A percentile compares a stretch with the other conserved stretches of the same genome.
Evolutionary conservation across 768 basidiomycete species (phyloP).

Genomic region (Russula lepida): DNA sequence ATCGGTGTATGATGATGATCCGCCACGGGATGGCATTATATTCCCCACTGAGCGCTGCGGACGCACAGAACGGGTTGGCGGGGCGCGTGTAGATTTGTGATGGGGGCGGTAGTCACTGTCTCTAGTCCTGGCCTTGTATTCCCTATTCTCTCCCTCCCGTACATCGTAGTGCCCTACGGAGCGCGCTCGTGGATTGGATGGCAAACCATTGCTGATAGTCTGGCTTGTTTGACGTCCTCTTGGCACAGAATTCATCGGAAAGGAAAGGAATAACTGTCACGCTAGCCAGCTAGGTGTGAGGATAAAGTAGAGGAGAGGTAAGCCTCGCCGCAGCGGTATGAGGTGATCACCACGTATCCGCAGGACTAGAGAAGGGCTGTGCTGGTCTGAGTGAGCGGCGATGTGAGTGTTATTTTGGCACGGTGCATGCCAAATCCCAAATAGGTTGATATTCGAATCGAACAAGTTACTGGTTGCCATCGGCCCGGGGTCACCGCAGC

Average conservation of each 20-base stretch:
- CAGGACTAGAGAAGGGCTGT: neutral
- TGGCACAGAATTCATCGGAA: slow-evolving; percentile 16
- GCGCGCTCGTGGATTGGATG: slow-evolving; percentile 34
- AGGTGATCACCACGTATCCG: neutral
- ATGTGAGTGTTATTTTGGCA: neutral
- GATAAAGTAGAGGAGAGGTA: neutral
- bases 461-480: neutral
- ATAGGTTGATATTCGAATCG: neutral
- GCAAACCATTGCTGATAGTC: slow-evolving; percentile 28
- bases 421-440: neutral
- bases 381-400: neutral
- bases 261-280: neutral
- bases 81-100: neutral
- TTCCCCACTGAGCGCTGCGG: slow-evolving; percentile 21
- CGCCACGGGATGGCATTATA: slow-evolving; percentile 12
- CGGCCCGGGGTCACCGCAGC: neutral
- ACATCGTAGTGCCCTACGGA: slow-evolving; percentile 25
- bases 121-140: slow-evolving; percentile 2
- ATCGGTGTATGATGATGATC: neutral
- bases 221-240: slow-evolving; percentile 1
- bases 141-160: neutral
- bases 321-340: neutral
- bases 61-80: slow-evolving; percentile 19
- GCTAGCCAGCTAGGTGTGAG: slow-evolving; percentile 16
- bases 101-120: slow-evolving; percentile 14